These are phyloP conservation scores for Allium cepa DNA, from an alignment of 106 monocot genomes.

Conservation along the genomic window DNA sequence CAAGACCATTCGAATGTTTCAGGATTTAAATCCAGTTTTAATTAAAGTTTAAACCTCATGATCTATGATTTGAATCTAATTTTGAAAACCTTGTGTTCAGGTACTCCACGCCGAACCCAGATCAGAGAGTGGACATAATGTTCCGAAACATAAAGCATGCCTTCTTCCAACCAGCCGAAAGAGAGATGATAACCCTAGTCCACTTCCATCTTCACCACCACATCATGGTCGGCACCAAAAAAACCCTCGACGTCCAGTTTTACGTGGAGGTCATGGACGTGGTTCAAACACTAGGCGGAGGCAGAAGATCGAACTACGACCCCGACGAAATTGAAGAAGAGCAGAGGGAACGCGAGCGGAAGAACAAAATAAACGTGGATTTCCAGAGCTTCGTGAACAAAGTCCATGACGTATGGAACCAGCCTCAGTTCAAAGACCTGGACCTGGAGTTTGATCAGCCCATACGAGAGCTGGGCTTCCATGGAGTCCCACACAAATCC, in stretches of 20 bases:
- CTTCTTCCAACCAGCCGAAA: conserved; percentile 97
- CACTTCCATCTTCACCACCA: conserved; percentile 95
- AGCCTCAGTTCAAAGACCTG: conserved; percentile 67
- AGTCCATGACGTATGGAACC: conserved; percentile 80
- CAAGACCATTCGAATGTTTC: no score
- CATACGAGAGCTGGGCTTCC: conserved; percentile 87
- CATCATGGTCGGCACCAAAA: conserved; percentile 96
- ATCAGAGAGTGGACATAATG: conserved; percentile 85
- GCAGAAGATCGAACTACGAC: conserved; percentile 74
- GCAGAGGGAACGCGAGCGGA: conserved; percentile 88
- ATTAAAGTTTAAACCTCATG: no score
- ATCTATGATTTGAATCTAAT: conserved; percentile 43
- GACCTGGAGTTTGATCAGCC: conserved; percentile 95
- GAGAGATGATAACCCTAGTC: conserved; percentile 91
- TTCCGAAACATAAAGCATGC: conserved; percentile 93
- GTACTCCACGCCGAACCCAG: conserved; percentile 72
- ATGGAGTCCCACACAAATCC: conserved; percentile 91
- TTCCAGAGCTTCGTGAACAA: conserved; percentile 87
- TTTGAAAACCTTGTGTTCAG: conserved; percentile 17
- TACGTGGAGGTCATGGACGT: conserved; percentile 98
- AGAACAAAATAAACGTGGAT: conserved; percentile 91
- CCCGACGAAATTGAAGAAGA: conserved; percentile 97
- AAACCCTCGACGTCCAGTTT: conserved; percentile 93
- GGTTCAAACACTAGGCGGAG: conserved; percentile 85
- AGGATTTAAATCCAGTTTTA: no score